Base-by-base conservation (phyloP, 495 filamentous ascomycete genomes). In the Delitschia confertaspora region DNA sequence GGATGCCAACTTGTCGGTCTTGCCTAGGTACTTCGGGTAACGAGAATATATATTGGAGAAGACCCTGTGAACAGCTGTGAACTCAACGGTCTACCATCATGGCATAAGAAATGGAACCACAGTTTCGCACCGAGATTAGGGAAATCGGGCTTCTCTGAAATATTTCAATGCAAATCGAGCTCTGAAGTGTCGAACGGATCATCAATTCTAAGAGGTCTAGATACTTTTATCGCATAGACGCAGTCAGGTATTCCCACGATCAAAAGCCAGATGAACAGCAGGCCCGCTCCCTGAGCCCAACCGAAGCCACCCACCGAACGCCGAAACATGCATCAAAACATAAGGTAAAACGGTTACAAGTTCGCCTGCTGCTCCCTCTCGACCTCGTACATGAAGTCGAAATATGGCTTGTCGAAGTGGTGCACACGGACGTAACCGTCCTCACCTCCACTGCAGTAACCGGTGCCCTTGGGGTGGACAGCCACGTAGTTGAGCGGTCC, bases 371-470 rank as follows among this genome's bases (percentile, higher is more conserved):
- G 47, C 45, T 68, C 63, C 60, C 88, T 73, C 78, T 99, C 91
- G 36, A 96, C 91, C 73, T 99, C 93, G 63, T 93, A 99, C 72
- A 79, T 78, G 69, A 99, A 99, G 62, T 96, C 91, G 65, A 91
- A 99, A 71, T 95, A 99, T 27, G 79, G 71, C 74, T 91, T 88
- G 68, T 99, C 91, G 67, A 99, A 99, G 63, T 93, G 86, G 67
- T 99, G 91, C 33, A 96, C 85, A 56, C 91, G 82, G 30, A 99
- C 91, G 68, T 99, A 99, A 55, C 91, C 91, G 69, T 99, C 91
- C 70, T 99, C 91, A 60, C 88, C 89, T 45, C 91, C 91, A 49
- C 79, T 85, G 59, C 84, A 85, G 61, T 99, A 99, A 45, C 88
- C 78, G 55, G 81, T 85, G 49, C 91, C 91, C 41, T 79, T 72